These are phyloP conservation scores for Suillus hirtellus DNA, from an alignment of 768 basidiomycete species.

Conservation along the genomic window DNA sequence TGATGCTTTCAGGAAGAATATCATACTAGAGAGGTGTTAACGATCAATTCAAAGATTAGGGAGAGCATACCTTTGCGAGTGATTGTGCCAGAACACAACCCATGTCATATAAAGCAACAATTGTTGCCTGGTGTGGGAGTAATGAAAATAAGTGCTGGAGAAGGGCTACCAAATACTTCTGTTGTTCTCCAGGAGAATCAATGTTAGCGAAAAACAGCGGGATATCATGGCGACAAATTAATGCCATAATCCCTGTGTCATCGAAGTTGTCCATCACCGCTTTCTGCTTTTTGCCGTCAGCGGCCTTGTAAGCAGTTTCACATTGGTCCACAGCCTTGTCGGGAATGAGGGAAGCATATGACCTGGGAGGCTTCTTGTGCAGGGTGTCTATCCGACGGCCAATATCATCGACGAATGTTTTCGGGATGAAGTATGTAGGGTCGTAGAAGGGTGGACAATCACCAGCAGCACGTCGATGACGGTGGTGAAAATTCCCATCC, in stretches of 20 bases:
- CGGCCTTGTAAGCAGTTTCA: slow-evolving; percentile 34
- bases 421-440: slow-evolving; percentile 34
- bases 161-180: slow-evolving; percentile 39
- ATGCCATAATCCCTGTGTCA: slow-evolving; percentile 37
- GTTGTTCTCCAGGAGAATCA: slow-evolving; percentile 39
- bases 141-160: slow-evolving; percentile 30
- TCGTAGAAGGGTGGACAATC: slow-evolving; percentile 35
- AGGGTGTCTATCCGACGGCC: slow-evolving; percentile 28
- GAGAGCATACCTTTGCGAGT: slow-evolving; percentile 29
- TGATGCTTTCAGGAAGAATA: slow-evolving; percentile 24
- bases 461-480: slow-evolving; percentile 31
- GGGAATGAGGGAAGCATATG: slow-evolving; percentile 23
- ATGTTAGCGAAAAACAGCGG: slow-evolving; percentile 41
- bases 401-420: slow-evolving; percentile 33
- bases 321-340: slow-evolving; percentile 39
- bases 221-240: slow-evolving; percentile 41
- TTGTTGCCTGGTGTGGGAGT: slow-evolving; percentile 33
- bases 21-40: slow-evolving; percentile 24
- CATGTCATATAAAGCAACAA: slow-evolving; percentile 34
- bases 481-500: slow-evolving; percentile 43
- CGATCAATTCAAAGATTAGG: not conserved
- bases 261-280: slow-evolving; percentile 28
- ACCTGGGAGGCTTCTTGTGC: slow-evolving; percentile 18
- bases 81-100: slow-evolving; percentile 34
- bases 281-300: slow-evolving; percentile 33